A percentile compares a stretch with the other conserved stretches of the same genome.
phyloP scores from a whole-genome alignment of 106 monocot genomes.

The Acorus gramineus region DNA sequence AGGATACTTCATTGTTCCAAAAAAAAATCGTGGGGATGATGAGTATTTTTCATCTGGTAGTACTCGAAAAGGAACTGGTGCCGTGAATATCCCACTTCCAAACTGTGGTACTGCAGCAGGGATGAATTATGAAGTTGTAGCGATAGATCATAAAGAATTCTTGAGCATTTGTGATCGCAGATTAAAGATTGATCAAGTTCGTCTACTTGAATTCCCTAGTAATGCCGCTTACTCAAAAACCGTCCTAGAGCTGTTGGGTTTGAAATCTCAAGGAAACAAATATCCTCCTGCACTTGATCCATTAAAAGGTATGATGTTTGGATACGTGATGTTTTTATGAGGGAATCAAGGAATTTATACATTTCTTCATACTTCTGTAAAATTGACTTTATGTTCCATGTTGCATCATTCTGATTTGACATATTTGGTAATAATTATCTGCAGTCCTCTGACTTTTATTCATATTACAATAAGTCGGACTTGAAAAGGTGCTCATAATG shows the following conservation, averaged over 20 bases:
- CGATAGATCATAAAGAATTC: constrained; percentile 62
- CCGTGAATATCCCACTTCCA: constrained; percentile 72
- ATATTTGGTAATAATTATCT: too few relatives aligned
- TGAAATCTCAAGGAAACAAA: constrained; percentile 37
- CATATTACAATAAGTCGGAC: too few relatives aligned
- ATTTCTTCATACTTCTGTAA: background rate
- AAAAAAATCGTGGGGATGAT: constrained; percentile 82
- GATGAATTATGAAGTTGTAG: constrained; percentile 57
- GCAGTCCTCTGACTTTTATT: too few relatives aligned
- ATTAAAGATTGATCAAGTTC: constrained; percentile 85
- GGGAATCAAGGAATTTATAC: background rate
- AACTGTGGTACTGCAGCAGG: constrained; percentile 66
- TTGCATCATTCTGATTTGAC: too few relatives aligned
- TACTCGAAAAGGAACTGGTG: constrained; percentile 65
- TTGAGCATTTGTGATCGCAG: constrained; percentile 64
- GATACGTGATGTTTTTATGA: background rate
- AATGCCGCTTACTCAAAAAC: constrained; percentile 70
- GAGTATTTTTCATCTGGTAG: constrained; percentile 54
- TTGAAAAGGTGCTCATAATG: too few relatives aligned
- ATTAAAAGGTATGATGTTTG: constrained; percentile 50
- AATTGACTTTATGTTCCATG: too few relatives aligned
- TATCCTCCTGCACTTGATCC: constrained; percentile 79
- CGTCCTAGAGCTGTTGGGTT: constrained; percentile 58
- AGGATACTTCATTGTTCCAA: constrained; percentile 71
- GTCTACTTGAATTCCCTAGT: constrained; percentile 79